Evolutionary conservation across 2,329 filamentous ascomycete genomes (phyloP).

Genomic region (Rhynchosporium graminicola): DNA sequence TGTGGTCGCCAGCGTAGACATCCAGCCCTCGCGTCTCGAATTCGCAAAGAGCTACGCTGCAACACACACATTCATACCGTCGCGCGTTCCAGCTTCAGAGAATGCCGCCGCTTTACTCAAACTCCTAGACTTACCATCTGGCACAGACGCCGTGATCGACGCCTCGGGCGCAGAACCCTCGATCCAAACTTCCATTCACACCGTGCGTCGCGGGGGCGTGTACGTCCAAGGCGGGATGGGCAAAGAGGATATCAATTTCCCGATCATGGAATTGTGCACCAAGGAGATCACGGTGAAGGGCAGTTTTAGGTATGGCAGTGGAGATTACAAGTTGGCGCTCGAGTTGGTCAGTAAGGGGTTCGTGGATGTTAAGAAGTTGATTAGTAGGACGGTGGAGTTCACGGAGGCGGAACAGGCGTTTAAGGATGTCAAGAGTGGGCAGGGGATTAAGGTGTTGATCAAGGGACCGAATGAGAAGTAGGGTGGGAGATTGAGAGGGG

Average conservation of each 20-base stretch:
- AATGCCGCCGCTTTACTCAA: constrained; percentile 71
- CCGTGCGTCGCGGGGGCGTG: constrained; percentile 68
- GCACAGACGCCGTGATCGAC: constrained; percentile 79
- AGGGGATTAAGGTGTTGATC: constrained; percentile 72
- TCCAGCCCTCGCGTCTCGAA: constrained; percentile 74
- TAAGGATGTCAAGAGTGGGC: constrained; percentile 79
- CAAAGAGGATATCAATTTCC: constrained; percentile 82
- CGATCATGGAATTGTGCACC: constrained; percentile 84
- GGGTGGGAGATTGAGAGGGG: neutral
- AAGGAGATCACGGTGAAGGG: constrained; percentile 89
- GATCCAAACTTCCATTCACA: constrained; percentile 74
- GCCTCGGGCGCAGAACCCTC: constrained; percentile 77
- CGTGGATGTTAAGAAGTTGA: constrained; percentile 79
- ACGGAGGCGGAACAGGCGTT: constrained; percentile 84
- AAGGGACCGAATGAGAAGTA: constrained; percentile 56
- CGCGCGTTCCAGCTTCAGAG: constrained; percentile 64
- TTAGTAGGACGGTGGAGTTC: constrained; percentile 78
- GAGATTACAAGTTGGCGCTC: constrained; percentile 79
- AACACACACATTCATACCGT: constrained; percentile 68
- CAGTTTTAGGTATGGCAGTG: constrained; percentile 84
- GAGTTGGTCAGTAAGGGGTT: constrained; percentile 72
- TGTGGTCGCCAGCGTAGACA: constrained; percentile 85
- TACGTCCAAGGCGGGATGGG: constrained; percentile 93
- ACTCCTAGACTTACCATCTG: constrained; percentile 61
- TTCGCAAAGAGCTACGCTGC: constrained; percentile 75